Evolutionary conservation across 371 early-diverging fungal genomes (phyloP).

Genomic region (Actinomortierella ambigua): DNA sequence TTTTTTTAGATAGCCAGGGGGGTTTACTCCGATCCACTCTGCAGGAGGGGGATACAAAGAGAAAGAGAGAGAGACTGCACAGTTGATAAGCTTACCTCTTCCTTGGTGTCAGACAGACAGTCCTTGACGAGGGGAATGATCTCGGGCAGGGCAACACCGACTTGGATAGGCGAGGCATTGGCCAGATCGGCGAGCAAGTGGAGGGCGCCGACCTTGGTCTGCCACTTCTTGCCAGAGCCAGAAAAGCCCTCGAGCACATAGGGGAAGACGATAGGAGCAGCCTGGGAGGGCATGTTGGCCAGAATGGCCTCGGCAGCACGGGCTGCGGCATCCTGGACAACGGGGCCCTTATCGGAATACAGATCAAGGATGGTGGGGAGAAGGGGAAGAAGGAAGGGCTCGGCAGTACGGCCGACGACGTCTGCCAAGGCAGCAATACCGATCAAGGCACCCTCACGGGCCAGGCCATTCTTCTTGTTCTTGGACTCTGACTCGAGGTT

Average conservation of each 20-base stretch:
- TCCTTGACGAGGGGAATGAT: constrained; percentile 76
- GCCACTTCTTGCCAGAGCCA: constrained; percentile 76
- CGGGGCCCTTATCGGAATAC: constrained; percentile 74
- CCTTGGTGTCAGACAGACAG: constrained; percentile 75
- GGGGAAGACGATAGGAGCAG: constrained; percentile 63
- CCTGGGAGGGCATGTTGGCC: constrained; percentile 58
- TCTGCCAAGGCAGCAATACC: constrained; percentile 70
- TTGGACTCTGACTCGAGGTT: constrained; percentile 58
- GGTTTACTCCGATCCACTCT: no score
- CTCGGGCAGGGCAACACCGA: constrained; percentile 68
- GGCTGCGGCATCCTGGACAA: constrained; percentile 77
- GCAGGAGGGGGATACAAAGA: no score
- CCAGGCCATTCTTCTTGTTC: constrained; percentile 76
- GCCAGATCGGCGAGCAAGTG: constrained; percentile 61
- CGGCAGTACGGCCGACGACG: constrained; percentile 56
- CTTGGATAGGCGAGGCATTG: constrained; percentile 64
- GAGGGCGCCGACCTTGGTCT: constrained; percentile 73
- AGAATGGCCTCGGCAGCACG: constrained; percentile 60
- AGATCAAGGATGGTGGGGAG: constrained; percentile 64
- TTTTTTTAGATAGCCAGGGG: no score
- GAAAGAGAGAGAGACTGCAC: no score
- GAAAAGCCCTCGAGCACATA: constrained; percentile 65
- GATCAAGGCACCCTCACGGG: constrained; percentile 74
- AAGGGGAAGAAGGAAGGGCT: constrained; percentile 66
- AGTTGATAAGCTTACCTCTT: constrained; percentile 71